A percentile compares a stretch with the other conserved stretches of the same genome.
Evolutionary conservation across 148 eudicot species (phyloP).

Genomic region (Linanthus parryae): DNA sequence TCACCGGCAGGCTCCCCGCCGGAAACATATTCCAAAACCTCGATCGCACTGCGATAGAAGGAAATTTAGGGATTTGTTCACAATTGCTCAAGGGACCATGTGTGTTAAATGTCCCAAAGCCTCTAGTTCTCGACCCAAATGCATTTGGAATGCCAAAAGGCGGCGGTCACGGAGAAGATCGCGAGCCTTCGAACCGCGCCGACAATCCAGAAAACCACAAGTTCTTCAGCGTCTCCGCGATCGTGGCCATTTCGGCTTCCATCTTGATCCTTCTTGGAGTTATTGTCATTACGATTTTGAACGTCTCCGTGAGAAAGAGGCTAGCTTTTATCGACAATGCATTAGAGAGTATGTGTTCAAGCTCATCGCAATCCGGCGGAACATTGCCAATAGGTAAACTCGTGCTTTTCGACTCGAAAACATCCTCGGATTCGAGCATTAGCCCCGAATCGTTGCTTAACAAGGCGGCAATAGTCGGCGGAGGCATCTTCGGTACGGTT

Average conservation of each 20-base stretch:
- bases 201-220: slow-evolving; percentile 27
- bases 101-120: slow-evolving; percentile 80
- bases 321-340: slow-evolving; percentile 55
- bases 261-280: slow-evolving; percentile 60
- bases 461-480: slow-evolving; percentile 71
- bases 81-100: slow-evolving; percentile 87
- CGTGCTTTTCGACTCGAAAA: slow-evolving; percentile 58
- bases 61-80: slow-evolving; percentile 83
- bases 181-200: not conserved
- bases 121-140: slow-evolving; percentile 75
- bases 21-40: slow-evolving; percentile 64
- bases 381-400: slow-evolving; percentile 54
- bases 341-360: slow-evolving; percentile 72
- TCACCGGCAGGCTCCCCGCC: slow-evolving; percentile 75
- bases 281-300: slow-evolving; percentile 50
- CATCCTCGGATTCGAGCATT: slow-evolving; percentile 40
- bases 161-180: slow-evolving; percentile 20
- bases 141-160: slow-evolving; percentile 42
- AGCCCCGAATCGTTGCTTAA: slow-evolving; percentile 54
- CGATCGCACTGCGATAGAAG: slow-evolving; percentile 63
- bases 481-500: slow-evolving; percentile 69
- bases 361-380: slow-evolving; percentile 62
- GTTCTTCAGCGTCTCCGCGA: slow-evolving; percentile 78
- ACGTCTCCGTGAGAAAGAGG: slow-evolving; percentile 62
- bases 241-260: slow-evolving; percentile 79